Evolutionary conservation across 2,329 filamentous ascomycete species (phyloP), one percentile per base, ranked within the genome.

Genomic region (Aspergillus spinulosporus): DNA sequence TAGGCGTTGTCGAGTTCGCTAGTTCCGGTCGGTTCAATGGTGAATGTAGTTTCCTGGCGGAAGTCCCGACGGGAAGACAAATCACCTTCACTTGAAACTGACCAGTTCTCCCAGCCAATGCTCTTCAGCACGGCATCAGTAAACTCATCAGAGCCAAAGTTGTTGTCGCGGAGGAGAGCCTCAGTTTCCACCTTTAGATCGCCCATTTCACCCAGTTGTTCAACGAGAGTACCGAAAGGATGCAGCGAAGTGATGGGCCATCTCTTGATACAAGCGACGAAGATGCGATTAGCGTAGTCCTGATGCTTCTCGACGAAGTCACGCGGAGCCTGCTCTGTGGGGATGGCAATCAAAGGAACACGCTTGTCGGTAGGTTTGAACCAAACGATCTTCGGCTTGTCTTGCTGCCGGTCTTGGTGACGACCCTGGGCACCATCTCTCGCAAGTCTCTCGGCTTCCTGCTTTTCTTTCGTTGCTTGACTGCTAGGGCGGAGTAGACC

Each of bases 191-290:
- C 93, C 78, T 92, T 96, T 65, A 96, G 83, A 72, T 99, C 92
- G 64, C 94, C 94, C 90, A 97, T 97, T 72, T 91, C 90, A 60
- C 94, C 94, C 52, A 99, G 87, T 77, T 96, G 91, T 78, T 99
- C 94, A 52, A 97, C 92, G 47, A 99, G 86, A 6, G 94, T 99
- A 71, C 94, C 94, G 68, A 99, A 99, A 32, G 94, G 94, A 78
- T 99, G 94, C 54, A 99, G 85, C n/a, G 94, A 99, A 29, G 94
- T 99, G 69, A 99, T 99, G 61, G 94, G 94, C 94, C 94, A 99
- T 70, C 94, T 87, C 84, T 99, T 99, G 77, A 99, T 99, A 79
- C 92, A 97, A 47, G 94, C 94, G 65, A 99, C 94, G 64, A 99
- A 99, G 68, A 99, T 99, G 68, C 92, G 89, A 76, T 96, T 95